A percentile compares a stretch with the other conserved stretches of the same genome.
Conservation (phyloP, 495 filamentous ascomycete genomes). For the Amphirosellinia nigrospora region DNA sequence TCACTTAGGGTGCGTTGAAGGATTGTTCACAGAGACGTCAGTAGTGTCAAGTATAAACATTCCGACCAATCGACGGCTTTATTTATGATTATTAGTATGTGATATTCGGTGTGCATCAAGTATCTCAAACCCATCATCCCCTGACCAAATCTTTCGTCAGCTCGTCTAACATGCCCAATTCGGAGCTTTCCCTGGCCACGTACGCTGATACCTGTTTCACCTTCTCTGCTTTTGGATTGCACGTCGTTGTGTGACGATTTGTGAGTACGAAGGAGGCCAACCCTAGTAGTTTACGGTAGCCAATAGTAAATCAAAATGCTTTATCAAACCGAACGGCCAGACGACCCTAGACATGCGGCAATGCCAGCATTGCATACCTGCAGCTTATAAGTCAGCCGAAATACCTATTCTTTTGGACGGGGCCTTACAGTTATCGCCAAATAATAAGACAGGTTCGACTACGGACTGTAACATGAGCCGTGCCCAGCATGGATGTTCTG, state of each 20-base stretch:
- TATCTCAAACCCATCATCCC: neutral
- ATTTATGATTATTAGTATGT: neutral
- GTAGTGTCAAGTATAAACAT: neutral
- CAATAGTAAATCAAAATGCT: neutral
- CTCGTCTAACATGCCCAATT: neutral
- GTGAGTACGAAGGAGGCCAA: neutral
- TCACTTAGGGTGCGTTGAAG: neutral
- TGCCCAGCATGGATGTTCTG: no score
- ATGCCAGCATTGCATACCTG: neutral
- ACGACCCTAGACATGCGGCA: neutral
- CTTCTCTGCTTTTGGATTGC: neutral
- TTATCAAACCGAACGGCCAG: neutral
- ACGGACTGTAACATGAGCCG: no score
- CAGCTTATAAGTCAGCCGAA: neutral
- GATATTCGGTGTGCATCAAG: no score
- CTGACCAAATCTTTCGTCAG: no score
- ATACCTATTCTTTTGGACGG: no score
- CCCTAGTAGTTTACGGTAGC: neutral
- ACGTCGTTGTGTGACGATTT: neutral
- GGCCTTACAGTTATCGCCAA: no score
- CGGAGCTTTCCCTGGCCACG: neutral
- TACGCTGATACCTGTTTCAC: neutral
- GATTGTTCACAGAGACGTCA: neutral
- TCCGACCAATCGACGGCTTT: neutral
- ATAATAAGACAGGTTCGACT: no score